Conservation (phyloP, 2,329 filamentous ascomycete genomes). For the Hypoxylon sp. region DNA sequence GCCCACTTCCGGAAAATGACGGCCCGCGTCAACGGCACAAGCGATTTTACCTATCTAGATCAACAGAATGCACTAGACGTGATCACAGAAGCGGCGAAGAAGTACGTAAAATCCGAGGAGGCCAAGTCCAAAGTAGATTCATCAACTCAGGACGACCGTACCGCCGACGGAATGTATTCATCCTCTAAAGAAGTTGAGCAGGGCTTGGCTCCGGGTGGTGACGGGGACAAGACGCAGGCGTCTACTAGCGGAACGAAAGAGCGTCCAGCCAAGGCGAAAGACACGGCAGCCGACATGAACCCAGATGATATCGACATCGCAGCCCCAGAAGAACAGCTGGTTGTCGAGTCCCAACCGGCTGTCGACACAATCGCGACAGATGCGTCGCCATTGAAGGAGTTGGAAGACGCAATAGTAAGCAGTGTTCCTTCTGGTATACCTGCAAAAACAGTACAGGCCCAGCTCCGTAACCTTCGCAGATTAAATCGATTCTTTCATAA, state of each 20-base stretch:
- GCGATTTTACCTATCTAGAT: constrained; percentile 44
- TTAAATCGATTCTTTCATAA: background rate
- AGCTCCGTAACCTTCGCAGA: background rate
- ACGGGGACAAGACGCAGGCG: background rate
- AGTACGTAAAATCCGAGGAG: constrained; percentile 61
- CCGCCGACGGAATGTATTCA: constrained; percentile 5
- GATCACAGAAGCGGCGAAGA: constrained; percentile 64
- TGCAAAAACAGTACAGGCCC: background rate
- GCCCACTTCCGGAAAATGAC: constrained; percentile 59
- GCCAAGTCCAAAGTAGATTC: constrained; percentile 35
- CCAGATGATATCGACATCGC: constrained; percentile 66
- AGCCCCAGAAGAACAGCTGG: constrained; percentile 56
- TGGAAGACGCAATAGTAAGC: constrained; percentile 21
- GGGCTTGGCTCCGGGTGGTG: constrained; percentile 4
- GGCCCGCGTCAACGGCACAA: constrained; percentile 56
- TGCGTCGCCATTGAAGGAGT: constrained; percentile 25
- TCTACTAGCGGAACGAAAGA: constrained; percentile 14
- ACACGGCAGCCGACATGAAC: constrained; percentile 48
- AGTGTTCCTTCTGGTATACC: background rate
- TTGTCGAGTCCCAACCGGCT: constrained; percentile 45
- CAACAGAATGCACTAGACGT: constrained; percentile 63
- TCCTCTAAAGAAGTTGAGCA: constrained; percentile 12
- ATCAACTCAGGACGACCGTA: background rate
- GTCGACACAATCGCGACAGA: constrained; percentile 31
- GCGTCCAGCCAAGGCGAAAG: constrained; percentile 38